Base-by-base conservation (phyloP, 805 yeast species). In the Wickerhamiella kurtzmanii region DNA sequence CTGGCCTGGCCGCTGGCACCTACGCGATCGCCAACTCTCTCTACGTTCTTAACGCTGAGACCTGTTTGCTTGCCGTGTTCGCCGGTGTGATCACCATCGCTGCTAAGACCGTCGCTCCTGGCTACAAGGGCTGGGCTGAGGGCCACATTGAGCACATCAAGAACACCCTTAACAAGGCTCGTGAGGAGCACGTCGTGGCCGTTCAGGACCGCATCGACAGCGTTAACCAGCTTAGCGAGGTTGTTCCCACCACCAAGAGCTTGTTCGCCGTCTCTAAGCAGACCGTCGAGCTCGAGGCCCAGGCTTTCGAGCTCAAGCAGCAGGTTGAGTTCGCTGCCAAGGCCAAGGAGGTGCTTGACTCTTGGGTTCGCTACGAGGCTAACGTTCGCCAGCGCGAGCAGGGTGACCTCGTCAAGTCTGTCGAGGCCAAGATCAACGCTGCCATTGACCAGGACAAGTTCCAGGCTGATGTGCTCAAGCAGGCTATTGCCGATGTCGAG, bases 311-410 rank as follows among this genome's bases (percentile, higher is more conserved):
- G 72, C 77, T 85, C 67, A 82, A 87, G 74, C 98, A 92, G 75
- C 70, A 80, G 64, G 87, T 85, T 56, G 87, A 80, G 53, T 76
- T 87, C 57, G 89, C 94, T 49, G 60, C 72, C 53, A 95, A 87
- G 75, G 97, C 97, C 63, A 87, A 83, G 74, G 72, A 92, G 49
- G 95, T 89, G 51, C 79, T 92, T 65, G 98, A 92, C 72, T 86
- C 97, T 15, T 92, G 98, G 98, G 96, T 88, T 60, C 85, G 97
- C 78, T 84, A 83, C 70, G 98, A 92, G 75, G 82, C 85, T 58
- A 87, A 86, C 66, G 92, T 88, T 58, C 89, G 96, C 74, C 95
- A 86, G 74, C 71, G 79, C 64, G 95, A 92, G 76, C 98, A 92
- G 76, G 76, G 80, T 69, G 95, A 85, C 69, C 79, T 92, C 61